Conservation (phyloP, 768 basidiomycete species). For the Tephrocybe sp. region DNA sequence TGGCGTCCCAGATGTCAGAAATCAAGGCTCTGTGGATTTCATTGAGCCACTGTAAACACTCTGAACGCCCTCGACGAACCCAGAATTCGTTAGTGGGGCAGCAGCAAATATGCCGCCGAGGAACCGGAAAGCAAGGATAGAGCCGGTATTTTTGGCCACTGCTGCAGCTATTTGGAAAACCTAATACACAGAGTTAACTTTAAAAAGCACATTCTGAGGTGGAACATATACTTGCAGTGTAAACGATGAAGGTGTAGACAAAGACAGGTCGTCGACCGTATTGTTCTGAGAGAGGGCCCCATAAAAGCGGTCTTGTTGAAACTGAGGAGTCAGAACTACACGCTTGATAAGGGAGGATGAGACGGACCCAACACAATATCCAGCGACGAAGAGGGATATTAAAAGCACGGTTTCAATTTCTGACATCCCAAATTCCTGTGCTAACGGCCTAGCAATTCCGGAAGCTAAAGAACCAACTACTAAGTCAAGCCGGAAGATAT, state of each 20-base stretch:
- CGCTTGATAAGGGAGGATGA: neutral
- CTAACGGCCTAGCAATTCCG: slow-evolving; percentile 44
- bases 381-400: slow-evolving; percentile 64
- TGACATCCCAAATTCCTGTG: slow-evolving; percentile 47
- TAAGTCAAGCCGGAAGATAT: neutral
- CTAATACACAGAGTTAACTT: slow-evolving; percentile 25
- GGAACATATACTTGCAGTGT: slow-evolving; percentile 35
- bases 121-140: slow-evolving; percentile 70
- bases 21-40: slow-evolving; percentile 41
- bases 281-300: slow-evolving; percentile 56
- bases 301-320: slow-evolving; percentile 43
- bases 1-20: slow-evolving; percentile 63
- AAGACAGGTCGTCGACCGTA: slow-evolving; percentile 64
- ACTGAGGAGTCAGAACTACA: neutral
- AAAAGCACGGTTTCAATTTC: slow-evolving; percentile 52
- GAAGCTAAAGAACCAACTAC: slow-evolving; percentile 34
- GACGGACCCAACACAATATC: slow-evolving; percentile 59
- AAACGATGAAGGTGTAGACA: slow-evolving; percentile 54
- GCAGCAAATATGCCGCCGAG: slow-evolving; percentile 71
- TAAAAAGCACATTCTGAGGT: neutral
- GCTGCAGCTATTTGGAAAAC: slow-evolving; percentile 66
- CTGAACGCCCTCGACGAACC: slow-evolving; percentile 32
- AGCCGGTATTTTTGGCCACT: slow-evolving; percentile 56
- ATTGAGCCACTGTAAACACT: neutral
- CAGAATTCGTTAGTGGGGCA: slow-evolving; percentile 68